Evolutionary conservation across 768 basidiomycete species (phyloP).

Genomic region (Thelephora ganbajun): DNA sequence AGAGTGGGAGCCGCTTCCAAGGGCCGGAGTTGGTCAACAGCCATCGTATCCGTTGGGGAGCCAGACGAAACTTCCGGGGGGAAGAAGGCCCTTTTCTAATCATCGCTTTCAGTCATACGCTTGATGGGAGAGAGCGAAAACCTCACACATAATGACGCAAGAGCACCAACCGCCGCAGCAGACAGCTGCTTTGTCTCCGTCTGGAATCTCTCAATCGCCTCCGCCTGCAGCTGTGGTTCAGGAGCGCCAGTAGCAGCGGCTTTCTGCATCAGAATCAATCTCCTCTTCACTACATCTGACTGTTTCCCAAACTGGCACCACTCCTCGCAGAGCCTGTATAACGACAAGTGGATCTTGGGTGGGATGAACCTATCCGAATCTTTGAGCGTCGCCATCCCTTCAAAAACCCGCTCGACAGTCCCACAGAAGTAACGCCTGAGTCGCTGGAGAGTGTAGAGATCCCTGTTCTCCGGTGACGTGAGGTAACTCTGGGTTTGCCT

Average conservation of each 20-base stretch:
- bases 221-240: constrained; percentile 36
- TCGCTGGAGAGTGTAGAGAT: constrained; percentile 64
- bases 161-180: constrained; percentile 70
- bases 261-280: constrained; percentile 58
- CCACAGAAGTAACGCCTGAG: constrained; percentile 87
- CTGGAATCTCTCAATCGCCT: constrained; percentile 39
- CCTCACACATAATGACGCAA: constrained; percentile 82
- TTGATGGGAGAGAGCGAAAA: neutral
- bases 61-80: constrained; percentile 40
- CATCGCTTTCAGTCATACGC: neutral
- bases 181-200: constrained; percentile 63
- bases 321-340: constrained; percentile 82
- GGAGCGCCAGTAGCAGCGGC: constrained; percentile 39
- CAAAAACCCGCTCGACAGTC: constrained; percentile 75
- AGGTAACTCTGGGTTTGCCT: constrained; percentile 71
- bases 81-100: constrained; percentile 68
- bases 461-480: constrained; percentile 54
- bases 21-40: constrained; percentile 28
- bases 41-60: constrained; percentile 49
- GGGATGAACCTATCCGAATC: constrained; percentile 70
- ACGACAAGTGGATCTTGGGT: constrained; percentile 55
- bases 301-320: constrained; percentile 84
- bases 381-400: constrained; percentile 53
- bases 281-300: constrained; percentile 55
- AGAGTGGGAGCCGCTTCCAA: constrained; percentile 38